phyloP scores from a whole-genome alignment of 108 stramenopile genomes.

The Skeletonema costatum region DNA sequence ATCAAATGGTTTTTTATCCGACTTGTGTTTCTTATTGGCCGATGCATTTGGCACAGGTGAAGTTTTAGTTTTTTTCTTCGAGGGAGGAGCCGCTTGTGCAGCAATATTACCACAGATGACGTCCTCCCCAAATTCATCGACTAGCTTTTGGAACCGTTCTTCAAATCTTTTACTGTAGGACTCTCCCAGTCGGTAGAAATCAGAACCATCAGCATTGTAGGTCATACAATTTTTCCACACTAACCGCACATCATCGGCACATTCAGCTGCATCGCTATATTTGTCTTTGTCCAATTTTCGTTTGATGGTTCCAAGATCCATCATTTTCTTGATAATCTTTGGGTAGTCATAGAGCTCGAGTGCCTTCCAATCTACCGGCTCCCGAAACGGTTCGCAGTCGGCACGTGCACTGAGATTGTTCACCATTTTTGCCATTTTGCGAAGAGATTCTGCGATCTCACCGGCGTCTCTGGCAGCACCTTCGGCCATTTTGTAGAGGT shows the following conservation, averaged over 20 bases:
- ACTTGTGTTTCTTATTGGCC: slow-evolving; percentile 3
- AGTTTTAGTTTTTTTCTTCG: neutral
- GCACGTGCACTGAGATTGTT: slow-evolving; percentile 60
- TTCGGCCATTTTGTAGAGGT: neutral
- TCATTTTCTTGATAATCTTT: slow-evolving; percentile 88
- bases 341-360: slow-evolving; percentile 96
- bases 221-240: slow-evolving; percentile 96
- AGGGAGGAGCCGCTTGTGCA: neutral
- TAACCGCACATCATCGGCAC: slow-evolving; percentile 91
- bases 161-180: slow-evolving; percentile 80
- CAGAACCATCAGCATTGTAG: slow-evolving; percentile 93
- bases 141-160: slow-evolving; percentile 81
- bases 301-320: slow-evolving; percentile 97
- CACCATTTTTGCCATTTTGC: slow-evolving; percentile 67
- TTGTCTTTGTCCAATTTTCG: slow-evolving; percentile 76
- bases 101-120: slow-evolving; percentile 29
- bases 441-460: slow-evolving; percentile 42
- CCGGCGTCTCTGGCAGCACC: slow-evolving; percentile 1
- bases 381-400: slow-evolving; percentile 85
- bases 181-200: slow-evolving; percentile 90
- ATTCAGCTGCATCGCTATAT: slow-evolving; percentile 75
- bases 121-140: slow-evolving; percentile 63
- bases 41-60: slow-evolving; percentile 11
- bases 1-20: slow-evolving; percentile 10
- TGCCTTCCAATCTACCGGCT: slow-evolving; percentile 95